Base-by-base conservation (phyloP, 2,329 filamentous ascomycete species). In the Fusarium euwallaceae region DNA sequence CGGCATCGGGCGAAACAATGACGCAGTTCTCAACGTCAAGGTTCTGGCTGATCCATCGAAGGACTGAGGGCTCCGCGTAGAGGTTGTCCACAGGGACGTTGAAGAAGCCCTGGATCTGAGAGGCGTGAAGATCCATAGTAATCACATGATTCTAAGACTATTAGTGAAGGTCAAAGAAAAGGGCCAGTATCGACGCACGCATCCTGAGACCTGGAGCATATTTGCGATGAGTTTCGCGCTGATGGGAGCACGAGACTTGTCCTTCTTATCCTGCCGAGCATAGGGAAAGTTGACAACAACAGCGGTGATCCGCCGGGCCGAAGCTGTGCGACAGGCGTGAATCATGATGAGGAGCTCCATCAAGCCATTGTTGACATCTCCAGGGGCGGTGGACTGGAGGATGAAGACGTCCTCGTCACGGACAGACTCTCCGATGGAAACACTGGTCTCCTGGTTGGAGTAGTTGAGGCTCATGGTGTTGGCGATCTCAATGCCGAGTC, bases 301-400 rank as follows among this genome's bases (percentile, higher is more conserved):
- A 74, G 95, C 96, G 24, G 96, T 98, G 85, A 98, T 98, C 75
- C 96, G 94, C 75, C 95, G 92, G 14, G 96, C 96, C 53, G 85
- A 87, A 39, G 88, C 88, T 36, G 87, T 89, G 51, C 87, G 86
- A 88, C 96, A 98, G 74, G 96, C 96, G 82, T 97, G 97, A 84
- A 98, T 97, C 92, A 98, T 98, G 85, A 98, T 98, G 76, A 98
- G 90, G 41, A 98, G 90, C 85, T 99, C 96, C 96, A 99, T 98
- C 70, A 99, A 90, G 60, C 95, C 95, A 83, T 98, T 96, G 85
- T 99, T 99, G 86, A 98, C 97, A 82, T 98, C 95, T 82, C 96
- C 95, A 2, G 96, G 96, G 45, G 94, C 93, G 58, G 97, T 98
- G 27, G 96, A 98, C 85, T 98, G 96, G 70, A 98, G 88, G 79